phyloP scores from a whole-genome alignment of 2,329 filamentous ascomycete genomes.

The Chrysosporium queenslandicum region DNA sequence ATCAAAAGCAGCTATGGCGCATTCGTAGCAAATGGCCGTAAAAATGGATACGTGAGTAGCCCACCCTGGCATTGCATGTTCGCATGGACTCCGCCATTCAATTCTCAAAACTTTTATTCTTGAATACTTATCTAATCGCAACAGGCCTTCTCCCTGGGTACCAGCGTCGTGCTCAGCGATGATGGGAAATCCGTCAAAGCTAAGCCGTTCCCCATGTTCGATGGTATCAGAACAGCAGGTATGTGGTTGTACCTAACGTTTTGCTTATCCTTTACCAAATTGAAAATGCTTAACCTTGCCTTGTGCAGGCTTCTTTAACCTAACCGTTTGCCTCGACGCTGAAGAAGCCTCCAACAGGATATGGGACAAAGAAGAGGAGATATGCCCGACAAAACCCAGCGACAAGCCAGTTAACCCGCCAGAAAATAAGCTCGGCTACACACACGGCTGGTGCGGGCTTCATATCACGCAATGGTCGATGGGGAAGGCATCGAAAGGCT shows the following conservation, averaged over 20 bases:
- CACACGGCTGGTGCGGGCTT: conserved; percentile 5
- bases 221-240: conserved; percentile 7
- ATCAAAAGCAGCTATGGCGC: conserved; percentile 8
- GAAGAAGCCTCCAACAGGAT: conserved; percentile 1
- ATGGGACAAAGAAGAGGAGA: background rate
- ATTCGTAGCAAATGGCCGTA: conserved; percentile 3
- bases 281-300: background rate
- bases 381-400: conserved; percentile 6
- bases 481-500: background rate
- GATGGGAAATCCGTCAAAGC: background rate
- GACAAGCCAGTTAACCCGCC: conserved; percentile 4
- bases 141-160: background rate
- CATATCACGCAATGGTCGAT: conserved; percentile 10
- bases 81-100: background rate
- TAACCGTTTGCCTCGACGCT: conserved; percentile 4
- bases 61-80: background rate
- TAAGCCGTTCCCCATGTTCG: conserved; percentile 1
- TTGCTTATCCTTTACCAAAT: background rate
- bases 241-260: background rate
- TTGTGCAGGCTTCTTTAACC: conserved; percentile 5
- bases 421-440: conserved; percentile 5
- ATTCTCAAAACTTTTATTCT: background rate
- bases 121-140: background rate
- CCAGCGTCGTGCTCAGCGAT: background rate
- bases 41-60: conserved; percentile 9